Conservation (phyloP, 192 early-diverging fungal genomes). For the Umbelopsis vinacea region DNA sequence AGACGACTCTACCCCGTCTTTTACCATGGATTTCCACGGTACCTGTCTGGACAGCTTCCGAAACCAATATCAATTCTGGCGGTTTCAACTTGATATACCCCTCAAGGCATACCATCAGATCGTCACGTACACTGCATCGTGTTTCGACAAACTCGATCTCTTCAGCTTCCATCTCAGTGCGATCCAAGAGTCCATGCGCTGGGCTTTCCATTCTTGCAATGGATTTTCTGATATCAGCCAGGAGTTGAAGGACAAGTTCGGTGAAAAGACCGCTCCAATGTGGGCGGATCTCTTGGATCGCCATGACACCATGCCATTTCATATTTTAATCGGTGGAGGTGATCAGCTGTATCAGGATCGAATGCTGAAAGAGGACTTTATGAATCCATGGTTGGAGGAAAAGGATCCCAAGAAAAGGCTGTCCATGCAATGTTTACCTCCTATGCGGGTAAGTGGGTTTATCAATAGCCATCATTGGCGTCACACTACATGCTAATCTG, state of each 20-base stretch:
- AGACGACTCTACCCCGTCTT: slow-evolving; percentile 11
- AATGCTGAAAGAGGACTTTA: slow-evolving; percentile 57
- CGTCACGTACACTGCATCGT: slow-evolving; percentile 52
- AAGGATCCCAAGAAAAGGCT: slow-evolving; percentile 35
- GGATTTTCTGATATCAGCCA: slow-evolving; percentile 64
- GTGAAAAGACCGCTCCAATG: slow-evolving; percentile 52
- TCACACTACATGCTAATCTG: not conserved
- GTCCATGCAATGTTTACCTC: slow-evolving; percentile 22
- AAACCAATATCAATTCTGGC: slow-evolving; percentile 65
- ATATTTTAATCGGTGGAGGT: slow-evolving; percentile 75
- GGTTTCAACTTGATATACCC: slow-evolving; percentile 58
- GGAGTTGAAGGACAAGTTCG: slow-evolving; percentile 51
- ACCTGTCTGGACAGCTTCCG: slow-evolving; percentile 57
- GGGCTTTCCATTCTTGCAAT: slow-evolving; percentile 75
- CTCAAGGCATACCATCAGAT: slow-evolving; percentile 48
- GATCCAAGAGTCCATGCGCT: slow-evolving; percentile 60
- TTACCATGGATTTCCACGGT: slow-evolving; percentile 25
- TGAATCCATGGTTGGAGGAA: slow-evolving; percentile 62
- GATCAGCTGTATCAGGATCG: slow-evolving; percentile 75
- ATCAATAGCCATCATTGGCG: not conserved
- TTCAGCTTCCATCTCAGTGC: slow-evolving; percentile 52
- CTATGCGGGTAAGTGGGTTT: slow-evolving; percentile 20
- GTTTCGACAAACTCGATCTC: slow-evolving; percentile 42
- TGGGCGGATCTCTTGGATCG: slow-evolving; percentile 72
- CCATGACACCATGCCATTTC: slow-evolving; percentile 62